Evolutionary conservation across 495 filamentous ascomycete species (phyloP), one percentile per base, ranked within the genome.

Genomic region (Penicillium nucicola): DNA sequence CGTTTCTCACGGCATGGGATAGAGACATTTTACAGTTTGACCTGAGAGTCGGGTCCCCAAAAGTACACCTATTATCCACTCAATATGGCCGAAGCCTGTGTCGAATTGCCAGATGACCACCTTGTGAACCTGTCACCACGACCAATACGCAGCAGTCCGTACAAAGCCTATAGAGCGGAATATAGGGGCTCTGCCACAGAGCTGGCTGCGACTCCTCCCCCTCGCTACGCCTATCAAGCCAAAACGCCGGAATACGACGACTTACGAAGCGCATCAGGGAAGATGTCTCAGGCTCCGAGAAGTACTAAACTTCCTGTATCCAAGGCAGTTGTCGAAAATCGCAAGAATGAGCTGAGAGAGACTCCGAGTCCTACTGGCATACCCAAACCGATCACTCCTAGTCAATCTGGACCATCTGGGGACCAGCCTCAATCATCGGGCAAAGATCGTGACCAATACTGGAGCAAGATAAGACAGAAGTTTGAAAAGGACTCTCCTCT

Each of bases 271-370:
- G 31, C 42, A 36, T 4, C 45, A 19, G 56, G 50, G 1, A 46
- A 17, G 28, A 58, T 52, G 36, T 39, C 49, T 28, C 59, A 58
- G 19, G 60, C 37, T 37, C 32, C 44, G 0, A 71, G 61, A 52
- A 49, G 53, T 3, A 74, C 69, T 28, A 69, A 63, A 42, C 69
- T 74, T 36, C 71, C 71, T 0, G 35, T 71, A 4, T 60, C 67
- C 1, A 72, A 53, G 31, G 19, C 41, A 1, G 39, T 59, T 9
- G 11, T 38, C 5, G 65, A 68, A 5, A 66, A 50, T 14, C 45
- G 30, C 13, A 58, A 54, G 6, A 50, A 58, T 10, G 37, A 55
- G 20, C 39, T 39, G 9, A 60, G 54, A n/a, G 47, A 60, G 28
- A 62, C 56, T 0, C 53, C 56, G 1, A 60, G 56, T 42, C 56